Evolutionary conservation across 352 stramenopile species (phyloP), one percentile per base, ranked within the genome.

Genomic region (Globisporangium emineosum): DNA sequence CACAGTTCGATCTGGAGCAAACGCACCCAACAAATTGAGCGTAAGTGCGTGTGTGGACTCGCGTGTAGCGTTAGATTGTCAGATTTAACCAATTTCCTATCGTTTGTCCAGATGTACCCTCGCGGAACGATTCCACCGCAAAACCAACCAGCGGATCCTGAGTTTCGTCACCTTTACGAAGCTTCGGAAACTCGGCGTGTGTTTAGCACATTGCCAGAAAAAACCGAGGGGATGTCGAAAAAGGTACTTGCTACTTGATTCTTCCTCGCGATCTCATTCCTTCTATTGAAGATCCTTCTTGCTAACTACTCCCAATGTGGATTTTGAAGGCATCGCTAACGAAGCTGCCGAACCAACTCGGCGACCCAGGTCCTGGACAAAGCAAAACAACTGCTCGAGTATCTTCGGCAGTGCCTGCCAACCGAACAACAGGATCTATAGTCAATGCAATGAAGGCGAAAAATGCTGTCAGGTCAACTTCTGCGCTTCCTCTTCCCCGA

Each of bases 161-260:
- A 92, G 57, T 77, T 85, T n/a, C 68, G 73, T 10, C 73, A 79
- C 42, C 66, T 89, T 15, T 69, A 89, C 60, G 62, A 79, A 45
- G 74, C 72, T 12, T 64, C 61, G 33, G 59, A 71, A n/a, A 67
- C 67, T 33, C 75, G 77, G 6, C 72, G 67, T 50, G 71, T 70
- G 29, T 43, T 58, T 37, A 51, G 32, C 25, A 49, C 35, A 13
- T 3, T 19, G 2, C 19, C 23, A 8, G 52, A 50, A 9, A 57
- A 43, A 10, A 3, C 32, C 0, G 61, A 61, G 13, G 12, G 21
- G 17, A 15, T 60, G 32, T 0, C 49, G 15, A 72, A 65, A 42
- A 54, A 50, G 33, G 52, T 57, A 47, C 19, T 47, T 8, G n/a
- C n/a, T 57, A 51, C 25, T 35, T 47, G 17, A 2, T 47, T 4